Evolutionary conservation across 202 grass and related monocot genomes (phyloP).

Genomic region (Hordeum pubiflorum): DNA sequence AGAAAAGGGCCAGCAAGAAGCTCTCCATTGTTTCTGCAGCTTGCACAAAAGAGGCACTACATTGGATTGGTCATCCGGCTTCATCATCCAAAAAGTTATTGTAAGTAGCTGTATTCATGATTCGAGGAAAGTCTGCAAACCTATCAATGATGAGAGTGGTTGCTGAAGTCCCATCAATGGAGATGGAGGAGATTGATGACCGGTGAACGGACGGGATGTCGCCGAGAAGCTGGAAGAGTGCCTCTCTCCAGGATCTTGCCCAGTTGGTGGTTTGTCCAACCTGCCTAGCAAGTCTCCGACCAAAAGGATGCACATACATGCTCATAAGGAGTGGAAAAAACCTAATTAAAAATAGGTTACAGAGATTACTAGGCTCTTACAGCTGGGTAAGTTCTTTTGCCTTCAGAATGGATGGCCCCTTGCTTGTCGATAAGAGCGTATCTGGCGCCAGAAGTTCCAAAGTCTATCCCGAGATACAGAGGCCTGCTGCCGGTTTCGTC

Average conservation of each 20-base stretch:
- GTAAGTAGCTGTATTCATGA: not conserved
- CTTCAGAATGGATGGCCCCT: conserved; percentile 46
- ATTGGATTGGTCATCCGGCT: not conserved
- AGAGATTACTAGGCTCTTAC: conserved; percentile 9
- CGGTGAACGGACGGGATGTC: conserved; percentile 40
- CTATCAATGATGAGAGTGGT: conserved; percentile 71
- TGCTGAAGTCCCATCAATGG: conserved; percentile 79
- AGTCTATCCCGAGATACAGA: conserved; percentile 76
- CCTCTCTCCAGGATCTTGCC: conserved; percentile 56
- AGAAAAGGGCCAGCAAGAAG: conserved; percentile 58
- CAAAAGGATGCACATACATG: not conserved
- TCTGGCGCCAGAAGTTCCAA: conserved; percentile 73
- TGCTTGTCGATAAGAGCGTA: conserved; percentile 63
- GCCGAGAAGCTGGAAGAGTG: conserved; percentile 59
- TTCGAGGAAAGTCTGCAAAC: not conserved
- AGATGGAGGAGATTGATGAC: conserved; percentile 53
- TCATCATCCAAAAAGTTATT: not conserved
- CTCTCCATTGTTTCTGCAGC: conserved; percentile 39
- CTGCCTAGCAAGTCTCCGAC: conserved; percentile 46
- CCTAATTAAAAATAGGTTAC: too few species aligned
- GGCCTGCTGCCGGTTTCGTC: not conserved
- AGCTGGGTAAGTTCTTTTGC: conserved; percentile 47
- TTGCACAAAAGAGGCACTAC: not conserved
- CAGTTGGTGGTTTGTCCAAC: conserved; percentile 20
- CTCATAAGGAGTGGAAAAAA: not conserved